Percentiles rank a stretch among this genome's conserved stretches.
These are phyloP conservation scores for Areca catechu DNA, from an alignment of 176 grass and related monocot species.

Conservation along the genomic window DNA sequence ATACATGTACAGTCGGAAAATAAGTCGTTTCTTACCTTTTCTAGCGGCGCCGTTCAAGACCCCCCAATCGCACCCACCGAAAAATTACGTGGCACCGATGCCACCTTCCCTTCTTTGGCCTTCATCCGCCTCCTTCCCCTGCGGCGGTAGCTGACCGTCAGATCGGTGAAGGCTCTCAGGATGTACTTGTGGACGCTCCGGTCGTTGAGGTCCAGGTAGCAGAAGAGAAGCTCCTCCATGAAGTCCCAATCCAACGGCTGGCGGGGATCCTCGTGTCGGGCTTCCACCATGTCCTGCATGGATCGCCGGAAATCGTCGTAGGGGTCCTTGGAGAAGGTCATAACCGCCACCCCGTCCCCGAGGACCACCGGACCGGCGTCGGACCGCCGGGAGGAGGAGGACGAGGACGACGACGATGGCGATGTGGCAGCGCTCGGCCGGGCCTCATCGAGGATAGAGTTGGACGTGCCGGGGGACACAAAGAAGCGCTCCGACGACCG, in stretches of 20 bases:
- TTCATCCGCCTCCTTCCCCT: neutral
- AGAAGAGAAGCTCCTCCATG: slow-evolving; percentile 64
- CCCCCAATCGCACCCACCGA: too few relatives aligned
- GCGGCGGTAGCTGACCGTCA: slow-evolving; percentile 29
- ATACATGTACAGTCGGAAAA: too few relatives aligned
- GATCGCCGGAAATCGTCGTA: slow-evolving; percentile 59
- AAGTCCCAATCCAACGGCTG: slow-evolving; percentile 81
- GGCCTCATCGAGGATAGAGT: slow-evolving; percentile 2
- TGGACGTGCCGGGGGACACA: slow-evolving; percentile 15
- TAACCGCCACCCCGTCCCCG: slow-evolving; percentile 14
- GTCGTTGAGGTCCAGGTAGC: slow-evolving; percentile 80
- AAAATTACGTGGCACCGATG: too few relatives aligned
- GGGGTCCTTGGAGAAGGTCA: slow-evolving; percentile 54
- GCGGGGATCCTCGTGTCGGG: slow-evolving; percentile 19
- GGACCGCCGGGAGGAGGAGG: slow-evolving; percentile 1
- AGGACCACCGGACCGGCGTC: neutral
- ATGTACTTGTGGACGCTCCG: slow-evolving; percentile 60
- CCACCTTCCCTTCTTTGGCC: too few relatives aligned
- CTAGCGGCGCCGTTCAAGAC: too few relatives aligned
- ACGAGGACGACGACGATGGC: neutral
- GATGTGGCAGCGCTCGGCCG: neutral
- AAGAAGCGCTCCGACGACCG: slow-evolving; percentile 20
- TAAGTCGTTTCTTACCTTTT: too few relatives aligned
- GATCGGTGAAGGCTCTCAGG: slow-evolving; percentile 48
- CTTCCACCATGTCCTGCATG: slow-evolving; percentile 50